Evolutionary conservation across 495 filamentous ascomycete genomes (phyloP), one percentile per base, ranked within the genome.

Genomic region (Clavariopsis aquatica): DNA sequence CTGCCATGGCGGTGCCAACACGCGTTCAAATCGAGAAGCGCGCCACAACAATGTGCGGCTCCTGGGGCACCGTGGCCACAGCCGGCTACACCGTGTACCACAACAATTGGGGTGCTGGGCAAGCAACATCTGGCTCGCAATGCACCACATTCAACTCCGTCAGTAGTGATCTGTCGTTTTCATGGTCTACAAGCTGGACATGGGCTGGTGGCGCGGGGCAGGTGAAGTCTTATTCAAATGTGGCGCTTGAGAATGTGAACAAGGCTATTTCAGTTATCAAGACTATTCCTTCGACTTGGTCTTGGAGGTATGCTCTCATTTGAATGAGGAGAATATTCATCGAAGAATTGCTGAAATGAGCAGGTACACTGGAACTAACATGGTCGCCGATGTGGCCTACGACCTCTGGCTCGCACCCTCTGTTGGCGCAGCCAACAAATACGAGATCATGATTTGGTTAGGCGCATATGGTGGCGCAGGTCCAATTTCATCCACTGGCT

Each of bases 371-470:
- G 84, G 81, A 36, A 79, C 70, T 47, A 66, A 69, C 55, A 73
- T 86, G 43, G 80, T 85, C n/a, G 83, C 84, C 23, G 78, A 89
- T 68, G 86, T 89, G 22, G 75, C 85, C 23, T 89, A 89, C 71
- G 86, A 89, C 69, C 74, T 88, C 62, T 90, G 87, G 76, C 79
- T 81, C 43, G 77, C 78, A 19, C 76, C 80, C 23, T 78, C 77
- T 20, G 68, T 81, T 10, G 70, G 70, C 54, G 79, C 78, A 23
- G 69, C 69, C 36, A 73, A 77, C 28, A 77, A 84, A 68, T 88
- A 87, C 72, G 87, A 90, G 73, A 79, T 90, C 72, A 90, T 90
- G 87, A 78, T 90, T 68, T 90, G 87, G 87, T 80, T 89, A 23
- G 85, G 76, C 3, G 81, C 82, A 27, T 73, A 83, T 60, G 85